These are phyloP conservation scores for Erodium trifolium DNA, from an alignment of 441 rosid species.

Conservation along the genomic window DNA sequence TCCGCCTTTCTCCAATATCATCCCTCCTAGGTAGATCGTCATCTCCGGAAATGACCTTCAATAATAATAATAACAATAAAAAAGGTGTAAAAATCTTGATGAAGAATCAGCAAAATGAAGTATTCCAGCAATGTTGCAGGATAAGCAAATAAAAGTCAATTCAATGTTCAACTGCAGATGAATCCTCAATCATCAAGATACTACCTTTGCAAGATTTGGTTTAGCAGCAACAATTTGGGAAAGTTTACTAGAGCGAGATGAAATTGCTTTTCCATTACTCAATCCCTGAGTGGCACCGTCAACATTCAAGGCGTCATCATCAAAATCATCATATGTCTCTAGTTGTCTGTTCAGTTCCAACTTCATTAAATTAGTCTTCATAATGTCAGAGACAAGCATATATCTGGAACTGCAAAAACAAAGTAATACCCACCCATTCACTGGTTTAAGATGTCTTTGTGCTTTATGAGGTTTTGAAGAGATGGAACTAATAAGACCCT, in stretches of 20 bases:
- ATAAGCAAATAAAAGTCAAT: background rate
- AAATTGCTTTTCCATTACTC: constrained; percentile 23
- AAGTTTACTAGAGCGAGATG: constrained; percentile 33
- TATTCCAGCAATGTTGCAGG: background rate
- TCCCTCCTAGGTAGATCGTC: constrained; percentile 88
- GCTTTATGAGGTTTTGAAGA: constrained; percentile 38
- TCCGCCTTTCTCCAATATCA: constrained; percentile 89
- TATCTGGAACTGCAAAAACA: background rate
- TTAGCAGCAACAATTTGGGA: constrained; percentile 41
- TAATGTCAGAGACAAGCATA: constrained; percentile 15
- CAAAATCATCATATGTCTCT: constrained; percentile 75
- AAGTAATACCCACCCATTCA: constrained; percentile 35
- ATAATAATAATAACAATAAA: background rate
- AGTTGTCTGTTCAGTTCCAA: constrained; percentile 43
- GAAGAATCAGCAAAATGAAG: background rate
- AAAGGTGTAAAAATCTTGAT: background rate
- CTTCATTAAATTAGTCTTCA: constrained; percentile 17
- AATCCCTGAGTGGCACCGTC: constrained; percentile 26
- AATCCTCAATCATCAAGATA: no score
- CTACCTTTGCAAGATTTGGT: constrained; percentile 55
- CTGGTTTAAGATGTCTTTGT: constrained; percentile 40
- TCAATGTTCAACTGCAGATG: no score
- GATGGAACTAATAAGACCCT: constrained; percentile 38
- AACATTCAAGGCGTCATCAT: constrained; percentile 48
- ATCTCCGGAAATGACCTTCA: constrained; percentile 67